These are phyloP conservation scores for Fusarium transvaalense DNA, from an alignment of 2,329 filamentous ascomycete genomes.

Conservation along the genomic window DNA sequence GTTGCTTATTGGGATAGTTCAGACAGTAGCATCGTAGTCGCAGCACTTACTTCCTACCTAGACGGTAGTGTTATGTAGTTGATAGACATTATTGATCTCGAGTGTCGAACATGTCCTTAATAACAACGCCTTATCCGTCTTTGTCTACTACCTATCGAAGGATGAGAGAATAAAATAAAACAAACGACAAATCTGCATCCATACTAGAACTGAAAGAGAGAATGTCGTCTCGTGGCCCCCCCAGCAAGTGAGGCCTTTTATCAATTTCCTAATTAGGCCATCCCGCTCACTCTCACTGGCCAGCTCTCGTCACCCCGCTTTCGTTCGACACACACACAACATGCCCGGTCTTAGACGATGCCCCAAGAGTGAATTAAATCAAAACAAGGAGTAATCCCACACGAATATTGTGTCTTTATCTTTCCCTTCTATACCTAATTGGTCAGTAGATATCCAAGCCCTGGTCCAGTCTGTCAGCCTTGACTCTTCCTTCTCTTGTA, in stretches of 20 bases:
- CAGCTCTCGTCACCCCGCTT: conserved; percentile 41
- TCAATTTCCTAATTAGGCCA: conserved; percentile 50
- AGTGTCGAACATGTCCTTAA: not conserved
- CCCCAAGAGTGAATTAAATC: conserved; percentile 14
- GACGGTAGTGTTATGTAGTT: not conserved
- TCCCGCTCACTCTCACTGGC: conserved; percentile 48
- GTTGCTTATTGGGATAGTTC: not conserved
- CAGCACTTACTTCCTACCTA: not conserved
- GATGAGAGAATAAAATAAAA: not conserved
- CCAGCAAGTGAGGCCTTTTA: not conserved
- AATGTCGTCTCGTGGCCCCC: not conserved
- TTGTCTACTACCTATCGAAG: not conserved
- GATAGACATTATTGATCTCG: not conserved
- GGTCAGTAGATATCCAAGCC: not conserved
- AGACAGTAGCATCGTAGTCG: not conserved
- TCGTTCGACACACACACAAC: conserved; percentile 1
- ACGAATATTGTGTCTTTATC: not conserved
- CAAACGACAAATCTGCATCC: not conserved
- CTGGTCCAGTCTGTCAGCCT: not conserved
- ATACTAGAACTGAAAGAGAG: not conserved
- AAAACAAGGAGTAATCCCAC: conserved; percentile 15
- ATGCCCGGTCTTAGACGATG: conserved; percentile 6
- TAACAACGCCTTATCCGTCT: not conserved
- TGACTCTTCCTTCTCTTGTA: not conserved
- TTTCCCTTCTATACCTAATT: not conserved